Evolutionary conservation across 345 rosid species (phyloP), one percentile per base, ranked within the genome.

Genomic region (Gossypium arboreum): DNA sequence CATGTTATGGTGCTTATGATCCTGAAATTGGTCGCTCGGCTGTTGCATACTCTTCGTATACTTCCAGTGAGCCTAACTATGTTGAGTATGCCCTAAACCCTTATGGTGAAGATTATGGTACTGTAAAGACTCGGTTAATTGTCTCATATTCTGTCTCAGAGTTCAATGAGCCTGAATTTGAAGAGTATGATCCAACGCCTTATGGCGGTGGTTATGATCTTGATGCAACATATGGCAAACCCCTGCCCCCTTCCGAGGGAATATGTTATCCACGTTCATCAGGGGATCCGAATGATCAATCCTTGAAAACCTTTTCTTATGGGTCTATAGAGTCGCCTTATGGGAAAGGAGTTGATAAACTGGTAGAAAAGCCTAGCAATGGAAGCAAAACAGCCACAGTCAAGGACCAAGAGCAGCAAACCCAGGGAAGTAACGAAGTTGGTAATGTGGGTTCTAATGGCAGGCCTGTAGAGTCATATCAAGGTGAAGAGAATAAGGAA

Each of bases 101-200:
- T 64, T 80, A 80, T 17, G 73, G 71, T 25, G 83, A 72, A 3
- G 68, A 77, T 45, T 77, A 71, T 62, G 39, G 67, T 73, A 50
- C 73, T 3, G 68, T 50, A 7, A 75, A 63, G 62, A 81, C 94
- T 66, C 85, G 73, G 20, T 85, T 84, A 45, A 79, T 43, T 1
- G 71, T 88, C 60, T 85, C 86, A 45, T 59, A 73, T 75, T 81
- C 89, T 15, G 87, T 84, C 50, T 73, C 79, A 1, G 89, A 79
- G 45, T 88, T 85, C 69, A 82, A 85, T 45, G 87, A 79, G 71
- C 78, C 85, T 24, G 90, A 75, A 0, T 90, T 87, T 22, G 91
- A 89, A 2, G 97, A 94, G 0, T 89, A 87, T 27, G 97, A 92
- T 61, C 85, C 94, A 15, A 91, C 92, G 2, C 97, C 98, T 77